phyloP scores from a whole-genome alignment of 2,329 filamentous ascomycete species.

The Diaporthe velutina region DNA sequence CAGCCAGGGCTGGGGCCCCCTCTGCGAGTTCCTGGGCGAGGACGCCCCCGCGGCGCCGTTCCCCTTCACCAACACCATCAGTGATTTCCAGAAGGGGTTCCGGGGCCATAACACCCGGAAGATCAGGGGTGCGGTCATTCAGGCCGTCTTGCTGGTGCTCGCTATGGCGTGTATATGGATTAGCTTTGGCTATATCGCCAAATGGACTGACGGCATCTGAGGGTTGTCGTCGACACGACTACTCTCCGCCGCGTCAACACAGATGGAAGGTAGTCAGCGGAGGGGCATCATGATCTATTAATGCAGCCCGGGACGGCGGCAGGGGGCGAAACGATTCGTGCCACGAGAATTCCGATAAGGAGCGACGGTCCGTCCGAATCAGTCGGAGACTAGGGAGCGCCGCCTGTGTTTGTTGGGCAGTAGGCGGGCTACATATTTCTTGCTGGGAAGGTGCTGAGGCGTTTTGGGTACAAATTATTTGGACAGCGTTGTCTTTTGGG shows the following conservation, averaged over 20 bases:
- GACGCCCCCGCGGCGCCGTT: conserved; percentile 50
- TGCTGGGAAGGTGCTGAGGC: neutral
- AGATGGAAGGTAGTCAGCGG: neutral
- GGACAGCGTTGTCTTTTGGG: neutral
- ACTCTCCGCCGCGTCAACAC: neutral
- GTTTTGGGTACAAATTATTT: neutral
- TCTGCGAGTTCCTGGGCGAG: conserved; percentile 55
- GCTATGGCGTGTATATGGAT: conserved; percentile 37
- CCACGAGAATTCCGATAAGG: neutral
- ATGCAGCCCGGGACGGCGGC: neutral
- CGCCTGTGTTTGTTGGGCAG: too few relatives aligned
- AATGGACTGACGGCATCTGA: conserved; percentile 32
- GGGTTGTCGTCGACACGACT: neutral
- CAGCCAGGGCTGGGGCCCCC: conserved; percentile 55
- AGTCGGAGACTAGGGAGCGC: neutral
- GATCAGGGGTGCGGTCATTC: conserved; percentile 21
- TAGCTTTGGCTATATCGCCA: conserved; percentile 35
- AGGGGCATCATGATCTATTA: neutral
- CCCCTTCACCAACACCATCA: conserved; percentile 49
- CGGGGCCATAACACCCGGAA: conserved; percentile 36
- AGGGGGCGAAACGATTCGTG: neutral
- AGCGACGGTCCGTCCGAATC: neutral
- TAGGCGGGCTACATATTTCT: neutral
- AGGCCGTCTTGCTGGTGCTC: conserved; percentile 28
- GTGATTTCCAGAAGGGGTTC: conserved; percentile 30